Evolutionary conservation across 257 asterid species (phyloP), one percentile per base, ranked within the genome.

Genomic region (Euphrasia confusa): DNA sequence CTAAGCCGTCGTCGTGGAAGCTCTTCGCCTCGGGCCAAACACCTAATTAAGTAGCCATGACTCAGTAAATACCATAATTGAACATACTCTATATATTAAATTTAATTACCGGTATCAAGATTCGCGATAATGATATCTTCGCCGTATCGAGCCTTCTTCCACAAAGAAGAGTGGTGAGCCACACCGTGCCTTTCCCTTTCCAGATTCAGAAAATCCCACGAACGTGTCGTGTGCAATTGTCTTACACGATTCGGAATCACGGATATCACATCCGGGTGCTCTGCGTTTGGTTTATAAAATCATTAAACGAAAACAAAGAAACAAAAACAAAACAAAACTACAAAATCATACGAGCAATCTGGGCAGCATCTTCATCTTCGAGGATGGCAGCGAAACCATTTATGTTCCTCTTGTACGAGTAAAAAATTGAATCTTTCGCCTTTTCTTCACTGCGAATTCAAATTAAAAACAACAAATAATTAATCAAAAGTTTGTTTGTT

Each of bases 11-110:
- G 33, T 79, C 95, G 18, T 71, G 77, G 54, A 91, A 91, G 81
- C 98, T 88, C 79, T 67, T 18, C 28, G 96, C 82, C 67, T 86
- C 95, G 1, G 95, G 95, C 97, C 95, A 86, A 28, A 80, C 95
- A 54, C 96, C 95, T 84, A 26, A n/a, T n/a, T 21, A 0, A 10
- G 0, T 0, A 17, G 6, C 5, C 4, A 15, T 15, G 17, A 14
- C 0, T 10, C 14, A 48, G 28, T 21, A 13, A 15, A 49, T 11
- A 2, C n/a, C 2, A 5, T 42, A 21, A 21, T 21, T 21, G 24
- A 21, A 21, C 24, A 21, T 21, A 21, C 24, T 30, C n/a, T n/a
- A n/a, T n/a, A n/a, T n/a, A n/a, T n/a, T n/a, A n/a, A 21, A 21
- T 21, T 35, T 60, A n/a, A n/a, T 69, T 69, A 84, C 96, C 94